Evolutionary conservation across 345 rosid genomes (phyloP), one percentile per base, ranked within the genome.

Genomic region (Odontarrhena argentea): DNA sequence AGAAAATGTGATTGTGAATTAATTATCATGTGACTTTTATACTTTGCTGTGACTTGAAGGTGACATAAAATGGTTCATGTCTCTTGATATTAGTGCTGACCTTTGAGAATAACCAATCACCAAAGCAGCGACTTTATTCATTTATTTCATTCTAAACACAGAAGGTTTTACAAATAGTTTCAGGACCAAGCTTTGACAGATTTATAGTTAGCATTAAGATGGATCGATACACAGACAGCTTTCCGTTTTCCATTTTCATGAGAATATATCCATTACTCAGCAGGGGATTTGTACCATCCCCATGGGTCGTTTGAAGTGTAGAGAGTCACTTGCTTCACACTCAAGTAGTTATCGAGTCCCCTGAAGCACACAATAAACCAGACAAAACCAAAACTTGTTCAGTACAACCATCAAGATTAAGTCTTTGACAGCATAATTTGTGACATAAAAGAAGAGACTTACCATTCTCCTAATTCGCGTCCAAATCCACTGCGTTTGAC

Each of bases 401-500:
- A 63, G 30, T 60, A 54, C 25, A 55, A 38, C 34, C 50, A 73
- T 41, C 53, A 49, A 32, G 35, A 40, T 42, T 22, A 22, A 40
- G 28, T 11, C 30, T 59, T 46, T 63, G 6, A 56, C 6, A 14
- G 5, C 7, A 47, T 7, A 13, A 43, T 25, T 2, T 48, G 35
- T 25, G 28, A 59, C 15, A 46, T 44, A 45, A 49, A 46, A 59
- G 7, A 13, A 47, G 54, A 49, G 52, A 37, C 72, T 30, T 85
- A 94, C 99, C 97, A 88, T 88, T 88, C 89, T 47, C 99, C 97
- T 50, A 91, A 74, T 70, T 91, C 99, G 45, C 95, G 95, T 22
- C 97, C 97, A 64, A 88, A 91, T 14, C 97, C 97, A 70, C 96
- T 94, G 76, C 92, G 92, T 70, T 94, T 94, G 68, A 82, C 73